Conservation (phyloP, 2,329 filamentous ascomycete species). For the Colletotrichum spinosum region DNA sequence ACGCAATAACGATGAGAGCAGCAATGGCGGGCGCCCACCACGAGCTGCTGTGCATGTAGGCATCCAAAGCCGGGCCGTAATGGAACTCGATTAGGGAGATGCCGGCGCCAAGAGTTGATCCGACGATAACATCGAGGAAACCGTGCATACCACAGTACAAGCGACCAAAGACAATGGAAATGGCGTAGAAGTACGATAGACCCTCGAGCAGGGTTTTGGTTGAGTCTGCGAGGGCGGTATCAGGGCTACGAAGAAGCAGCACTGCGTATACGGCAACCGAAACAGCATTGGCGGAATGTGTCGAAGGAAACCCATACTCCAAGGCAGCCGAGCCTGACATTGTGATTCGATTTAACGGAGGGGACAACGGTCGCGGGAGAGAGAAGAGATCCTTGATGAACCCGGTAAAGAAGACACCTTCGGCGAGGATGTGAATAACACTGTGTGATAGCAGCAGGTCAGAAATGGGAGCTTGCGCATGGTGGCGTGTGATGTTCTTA, state of each 20-base stretch:
- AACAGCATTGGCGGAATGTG: constrained; percentile 96
- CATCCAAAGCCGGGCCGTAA: constrained; percentile 72
- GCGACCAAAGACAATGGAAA: constrained; percentile 89
- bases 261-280: constrained; percentile 91
- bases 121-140: constrained; percentile 89
- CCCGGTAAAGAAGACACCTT: constrained; percentile 87
- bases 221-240: constrained; percentile 69
- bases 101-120: constrained; percentile 79
- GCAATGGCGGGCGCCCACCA: constrained; percentile 74
- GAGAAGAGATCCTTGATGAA: constrained; percentile 96
- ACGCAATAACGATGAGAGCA: constrained; percentile 74
- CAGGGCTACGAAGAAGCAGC: constrained; percentile 73
- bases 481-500: constrained; percentile 60
- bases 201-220: constrained; percentile 73
- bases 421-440: constrained; percentile 80
- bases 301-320: constrained; percentile 97
- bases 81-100: constrained; percentile 71
- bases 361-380: constrained; percentile 89
- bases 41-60: constrained; percentile 74
- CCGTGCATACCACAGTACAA: constrained; percentile 99
- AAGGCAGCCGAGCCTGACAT: constrained; percentile 96
- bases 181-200: constrained; percentile 84
- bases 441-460: constrained; percentile 47
- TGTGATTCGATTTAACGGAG: constrained; percentile 92
- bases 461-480: not conserved